Evolutionary conservation across 2,329 filamentous ascomycete species (phyloP).

Genomic region (Ascochyta viciae-villosae): DNA sequence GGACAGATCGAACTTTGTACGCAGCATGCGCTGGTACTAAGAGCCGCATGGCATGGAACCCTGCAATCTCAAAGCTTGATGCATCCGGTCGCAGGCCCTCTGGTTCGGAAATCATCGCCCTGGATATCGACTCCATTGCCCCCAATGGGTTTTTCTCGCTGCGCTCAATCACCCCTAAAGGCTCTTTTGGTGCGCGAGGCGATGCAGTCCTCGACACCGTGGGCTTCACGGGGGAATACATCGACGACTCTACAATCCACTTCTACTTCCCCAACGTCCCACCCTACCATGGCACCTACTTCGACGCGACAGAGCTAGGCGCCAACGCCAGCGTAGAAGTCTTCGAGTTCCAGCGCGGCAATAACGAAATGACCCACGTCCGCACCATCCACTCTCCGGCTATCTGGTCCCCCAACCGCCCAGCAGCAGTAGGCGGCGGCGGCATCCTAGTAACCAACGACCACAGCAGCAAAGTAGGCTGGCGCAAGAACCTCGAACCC

Average conservation of each 20-base stretch:
- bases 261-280: conserved; percentile 41
- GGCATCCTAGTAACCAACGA: conserved; percentile 37
- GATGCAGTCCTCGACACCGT: conserved; percentile 31
- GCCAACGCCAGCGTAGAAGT: conserved; percentile 38
- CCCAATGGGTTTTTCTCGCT: conserved; percentile 35
- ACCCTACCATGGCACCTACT: conserved; percentile 30
- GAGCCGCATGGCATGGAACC: conserved; percentile 34
- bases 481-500: conserved; percentile 31
- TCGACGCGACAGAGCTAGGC: conserved; percentile 32
- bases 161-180: conserved; percentile 27
- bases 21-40: conserved; percentile 38
- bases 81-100: conserved; percentile 30
- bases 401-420: conserved; percentile 35
- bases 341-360: conserved; percentile 32
- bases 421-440: conserved; percentile 28
- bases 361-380: conserved; percentile 32
- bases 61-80: conserved; percentile 28
- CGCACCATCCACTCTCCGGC: conserved; percentile 28
- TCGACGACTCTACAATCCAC: conserved; percentile 33
- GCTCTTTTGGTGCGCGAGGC: conserved; percentile 34
- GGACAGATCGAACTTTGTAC: conserved; percentile 34
- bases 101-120: conserved; percentile 35
- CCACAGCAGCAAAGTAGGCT: conserved; percentile 35
- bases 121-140: conserved; percentile 38
- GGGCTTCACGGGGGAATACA: conserved; percentile 36